Percentiles rank a stretch among this genome's conserved stretches.
phyloP scores from a whole-genome alignment of 495 filamentous ascomycete genomes.

The Penicillium subrubescens region DNA sequence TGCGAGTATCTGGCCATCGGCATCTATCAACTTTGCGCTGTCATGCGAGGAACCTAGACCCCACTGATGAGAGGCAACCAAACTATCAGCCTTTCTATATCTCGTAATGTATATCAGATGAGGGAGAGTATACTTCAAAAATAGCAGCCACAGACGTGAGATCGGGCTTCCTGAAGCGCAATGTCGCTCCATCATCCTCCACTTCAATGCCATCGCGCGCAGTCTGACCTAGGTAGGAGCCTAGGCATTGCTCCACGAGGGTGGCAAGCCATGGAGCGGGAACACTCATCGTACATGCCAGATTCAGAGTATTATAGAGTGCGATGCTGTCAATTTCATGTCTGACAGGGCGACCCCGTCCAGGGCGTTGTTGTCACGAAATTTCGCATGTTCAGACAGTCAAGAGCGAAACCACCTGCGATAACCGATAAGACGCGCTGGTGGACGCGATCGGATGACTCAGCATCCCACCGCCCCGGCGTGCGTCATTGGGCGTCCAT shows the following conservation, averaged over 20 bases:
- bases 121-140: constrained; percentile 23
- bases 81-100: background rate
- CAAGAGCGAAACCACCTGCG: constrained; percentile 10
- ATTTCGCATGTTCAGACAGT: constrained; percentile 3
- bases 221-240: constrained; percentile 20
- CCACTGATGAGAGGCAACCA: constrained; percentile 22
- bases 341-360: constrained; percentile 1
- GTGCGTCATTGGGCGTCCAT: constrained; percentile 38
- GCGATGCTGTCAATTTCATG: background rate
- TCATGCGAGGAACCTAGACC: constrained; percentile 14
- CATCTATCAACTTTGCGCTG: constrained; percentile 40
- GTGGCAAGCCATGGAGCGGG: constrained; percentile 35
- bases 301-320: background rate
- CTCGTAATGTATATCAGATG: background rate
- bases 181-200: constrained; percentile 43
- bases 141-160: constrained; percentile 22
- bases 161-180: constrained; percentile 31
- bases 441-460: constrained; percentile 17
- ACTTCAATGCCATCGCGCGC: constrained; percentile 21
- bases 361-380: background rate
- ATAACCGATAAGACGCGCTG: constrained; percentile 25
- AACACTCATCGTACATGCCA: constrained; percentile 31
- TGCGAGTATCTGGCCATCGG: constrained; percentile 40
- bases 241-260: constrained; percentile 33
- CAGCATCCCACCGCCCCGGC: constrained; percentile 22